Base-by-base conservation (phyloP, 768 basidiomycete species). In the Lactarius trivialis region DNA sequence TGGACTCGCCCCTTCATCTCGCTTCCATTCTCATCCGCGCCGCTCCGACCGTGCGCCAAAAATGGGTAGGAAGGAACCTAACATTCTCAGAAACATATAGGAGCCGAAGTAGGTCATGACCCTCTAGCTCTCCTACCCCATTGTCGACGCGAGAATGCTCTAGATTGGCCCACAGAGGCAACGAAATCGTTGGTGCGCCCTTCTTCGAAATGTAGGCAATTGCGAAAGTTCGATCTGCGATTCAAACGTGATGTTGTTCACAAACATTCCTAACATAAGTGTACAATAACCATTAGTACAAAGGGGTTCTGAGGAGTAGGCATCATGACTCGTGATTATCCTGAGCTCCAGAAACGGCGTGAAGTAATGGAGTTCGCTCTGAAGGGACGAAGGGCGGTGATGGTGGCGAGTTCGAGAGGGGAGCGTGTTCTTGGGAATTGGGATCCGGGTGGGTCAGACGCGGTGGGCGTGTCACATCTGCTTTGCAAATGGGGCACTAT, bases 401-500 rank as follows among this genome's bases (percentile, higher is more conserved):
- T 53, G 39, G 60, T 54, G 45, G 15, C 12, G 56, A 56, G 43
- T 45, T 33, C 26, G 45, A 14, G 4, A 56, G 39, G 33, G 56
- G 34, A 55, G 17, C 33, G 41, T 37, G 32, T 32, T 14, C 41
- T 39, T 21, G 56, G 32, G 56, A 5, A 19, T 33, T 41, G 28
- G 52, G 60, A 28, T 55, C 36, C 15, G 57, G 55, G n/a, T 63
- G 69, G 68, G 60, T 66, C 37, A 69, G 68, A 7, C 71, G 69
- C 64, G 73, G 74, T 12, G 85, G 82, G 63, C 84, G 82, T 1
- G 93, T 96, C 53, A 97, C 92, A 70, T 97, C 93, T 54, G 90
- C 86, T 73, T 95, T 92, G 76, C 93, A 97, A 3, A 94, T 80
- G 6, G 93, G 93, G 68, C 93, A 97, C 93, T 96, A 49, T 26